Percentiles rank a stretch among this genome's conserved stretches.
These are phyloP conservation scores for Olyra latifolia DNA, from an alignment of 176 grass and related monocot species.

Conservation along the genomic window DNA sequence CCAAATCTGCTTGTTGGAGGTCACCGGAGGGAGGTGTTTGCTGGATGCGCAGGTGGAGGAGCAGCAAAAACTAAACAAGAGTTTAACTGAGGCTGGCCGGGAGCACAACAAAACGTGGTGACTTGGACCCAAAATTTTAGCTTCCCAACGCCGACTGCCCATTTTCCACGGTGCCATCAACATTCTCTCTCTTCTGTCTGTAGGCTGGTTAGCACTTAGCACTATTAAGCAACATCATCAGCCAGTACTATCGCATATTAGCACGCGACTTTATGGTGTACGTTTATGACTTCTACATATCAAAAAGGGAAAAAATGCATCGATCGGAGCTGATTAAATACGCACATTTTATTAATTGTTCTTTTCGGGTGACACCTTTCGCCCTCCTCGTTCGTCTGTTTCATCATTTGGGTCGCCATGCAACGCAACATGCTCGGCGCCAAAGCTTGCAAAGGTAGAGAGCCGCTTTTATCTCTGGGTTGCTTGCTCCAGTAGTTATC, in stretches of 20 bases:
- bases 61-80: too few species aligned
- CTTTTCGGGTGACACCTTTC: conserved; percentile 29
- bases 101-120: too few species aligned
- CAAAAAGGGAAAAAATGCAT: neutral
- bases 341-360: neutral
- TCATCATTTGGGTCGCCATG: conserved; percentile 51
- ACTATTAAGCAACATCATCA: conserved; percentile 30
- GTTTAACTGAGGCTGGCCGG: too few species aligned
- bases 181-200: neutral
- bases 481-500: conserved; percentile 52
- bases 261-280: conserved; percentile 16
- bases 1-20: too few species aligned
- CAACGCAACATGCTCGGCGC: conserved; percentile 36
- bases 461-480: conserved; percentile 58
- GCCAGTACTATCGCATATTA: neutral
- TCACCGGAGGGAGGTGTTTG: too few species aligned
- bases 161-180: conserved; percentile 15
- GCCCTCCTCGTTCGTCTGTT: conserved; percentile 39
- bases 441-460: conserved; percentile 47
- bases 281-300: neutral
- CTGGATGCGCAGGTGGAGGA: too few species aligned
- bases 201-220: conserved; percentile 5
- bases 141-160: too few species aligned
- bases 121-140: too few species aligned
- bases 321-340: neutral